Base-by-base conservation (phyloP, 768 basidiomycete genomes). In the Panellus pusillus region DNA sequence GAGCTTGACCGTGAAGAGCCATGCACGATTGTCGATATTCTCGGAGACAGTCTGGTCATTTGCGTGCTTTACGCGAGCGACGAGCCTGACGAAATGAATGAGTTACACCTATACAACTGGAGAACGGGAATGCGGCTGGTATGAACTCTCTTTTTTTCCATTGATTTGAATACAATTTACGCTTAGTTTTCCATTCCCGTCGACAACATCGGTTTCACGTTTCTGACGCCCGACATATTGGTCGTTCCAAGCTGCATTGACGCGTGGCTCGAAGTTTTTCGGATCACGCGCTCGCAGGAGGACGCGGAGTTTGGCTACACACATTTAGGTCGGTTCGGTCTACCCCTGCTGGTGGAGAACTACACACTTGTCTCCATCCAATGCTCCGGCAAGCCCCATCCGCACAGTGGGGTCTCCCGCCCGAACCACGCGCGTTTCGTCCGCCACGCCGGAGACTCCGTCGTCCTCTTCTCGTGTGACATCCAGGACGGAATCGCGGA, bases 101-200 rank as follows among this genome's bases (percentile, higher is more conserved):
- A 3, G 20, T 32, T 52, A 4, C 35, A 58, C 19, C 15, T 58
- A 37, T 46, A 47, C 27, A 28, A 58, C 40, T 50, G 49, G 49
- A 17, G 29, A 12, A 24, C 40, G 4, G 49, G 49, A 4, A 11
- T 9, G 3, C 4, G 9, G 43, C 20, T 35, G 14, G 20, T 44
- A 44, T 27, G 43, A 24, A 24, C 24, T 24, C 24, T 24, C 3
- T 24, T 24, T 24, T 24, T 24, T 43, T 6, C 24, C 24, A 6
- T 12, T 17, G 41, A 15, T 3, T 3, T 4, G 17, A 17, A 43
- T 37, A n/a, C 6, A 13, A 12, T 37, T 37, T 17, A 37, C 36
- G n/a, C n/a, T 37, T 12, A 40, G 39, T 4, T 9, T 3, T 38
- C 38, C 18, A 6, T 41, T 9, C 27, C 38, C 19, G 20, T 42